Base-by-base conservation (phyloP, 768 basidiomycete species). In the Phaeolepiota aurea region DNA sequence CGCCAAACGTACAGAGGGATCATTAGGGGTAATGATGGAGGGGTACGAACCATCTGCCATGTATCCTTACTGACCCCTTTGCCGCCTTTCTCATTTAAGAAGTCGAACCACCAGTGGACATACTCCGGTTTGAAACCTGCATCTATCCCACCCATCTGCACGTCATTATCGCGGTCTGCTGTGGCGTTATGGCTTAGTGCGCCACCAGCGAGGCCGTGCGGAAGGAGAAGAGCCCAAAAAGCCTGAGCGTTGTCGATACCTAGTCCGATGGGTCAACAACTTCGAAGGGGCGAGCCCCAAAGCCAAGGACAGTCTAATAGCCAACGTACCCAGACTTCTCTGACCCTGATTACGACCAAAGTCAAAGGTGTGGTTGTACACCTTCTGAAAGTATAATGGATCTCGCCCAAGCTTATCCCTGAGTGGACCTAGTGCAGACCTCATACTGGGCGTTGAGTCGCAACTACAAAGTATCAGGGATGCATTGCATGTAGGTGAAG, bases 31-130 rank as follows among this genome's bases (percentile, higher is more conserved):
- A 12, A 35, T 20, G 21, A 28, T 19, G 36, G 23, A 38, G 39
- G 20, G 25, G 20, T 11, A 62, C 79, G 32, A 37, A 86, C 88
- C 87, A 91, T 90, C 38, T 69, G 60, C 89, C 88, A 91, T 13
- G 85, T 87, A 62, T 90, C 89, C 62, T 85, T 87, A 63, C 86
- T 90, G 21, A 93, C 72, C 3, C 87, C 88, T 54, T 83, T 84
- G 15, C 67, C 67, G 1, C 77, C 79, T 48, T 74, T 80, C 54
- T 72, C 64, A 21, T 55, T 61, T 56, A 92, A 58, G 56, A 78
- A 93, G n/a, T 82, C 77, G 51, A 82, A 76, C 90, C 90, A 93
- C 74, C 74, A 76, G 18, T 75, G 55, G 12, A 71, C 75, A 53
- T 83, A 74, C 45, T 76, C 69, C 36, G 65, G 62, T 47, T 70